These are phyloP conservation scores for Hericium erinaceus DNA, from an alignment of 768 basidiomycete species.

Conservation along the genomic window DNA sequence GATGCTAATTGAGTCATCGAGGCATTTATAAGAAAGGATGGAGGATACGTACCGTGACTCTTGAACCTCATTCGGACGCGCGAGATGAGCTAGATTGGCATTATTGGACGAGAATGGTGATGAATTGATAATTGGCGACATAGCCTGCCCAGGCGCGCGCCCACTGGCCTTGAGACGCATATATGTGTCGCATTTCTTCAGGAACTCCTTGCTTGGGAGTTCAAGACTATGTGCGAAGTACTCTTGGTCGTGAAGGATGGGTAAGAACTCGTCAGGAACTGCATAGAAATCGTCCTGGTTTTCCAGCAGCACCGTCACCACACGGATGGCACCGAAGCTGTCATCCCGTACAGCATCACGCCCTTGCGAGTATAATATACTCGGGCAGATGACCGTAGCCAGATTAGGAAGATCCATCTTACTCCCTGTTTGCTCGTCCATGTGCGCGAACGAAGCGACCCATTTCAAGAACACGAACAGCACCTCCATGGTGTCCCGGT, in stretches of 20 bases:
- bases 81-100: conserved; percentile 10
- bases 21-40: background rate
- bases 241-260: conserved; percentile 85
- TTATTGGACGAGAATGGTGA: conserved; percentile 31
- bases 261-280: conserved; percentile 85
- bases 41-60: conserved; percentile 9
- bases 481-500: conserved; percentile 97
- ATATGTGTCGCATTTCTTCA: conserved; percentile 93
- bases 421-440: conserved; percentile 94
- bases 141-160: conserved; percentile 33
- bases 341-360: conserved; percentile 86
- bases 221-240: conserved; percentile 85
- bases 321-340: conserved; percentile 81
- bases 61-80: conserved; percentile 6
- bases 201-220: conserved; percentile 86
- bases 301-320: conserved; percentile 80
- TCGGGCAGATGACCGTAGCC: conserved; percentile 96
- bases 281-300: conserved; percentile 92
- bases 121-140: conserved; percentile 27
- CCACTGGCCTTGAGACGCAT: conserved; percentile 60
- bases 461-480: conserved; percentile 98
- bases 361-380: conserved; percentile 85
- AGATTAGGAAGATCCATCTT: conserved; percentile 97
- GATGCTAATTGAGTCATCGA: background rate
- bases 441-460: conserved; percentile 98